Conservation (phyloP, 1,139 yeast species). For the Hemisphaericaspora xylofermentans region DNA sequence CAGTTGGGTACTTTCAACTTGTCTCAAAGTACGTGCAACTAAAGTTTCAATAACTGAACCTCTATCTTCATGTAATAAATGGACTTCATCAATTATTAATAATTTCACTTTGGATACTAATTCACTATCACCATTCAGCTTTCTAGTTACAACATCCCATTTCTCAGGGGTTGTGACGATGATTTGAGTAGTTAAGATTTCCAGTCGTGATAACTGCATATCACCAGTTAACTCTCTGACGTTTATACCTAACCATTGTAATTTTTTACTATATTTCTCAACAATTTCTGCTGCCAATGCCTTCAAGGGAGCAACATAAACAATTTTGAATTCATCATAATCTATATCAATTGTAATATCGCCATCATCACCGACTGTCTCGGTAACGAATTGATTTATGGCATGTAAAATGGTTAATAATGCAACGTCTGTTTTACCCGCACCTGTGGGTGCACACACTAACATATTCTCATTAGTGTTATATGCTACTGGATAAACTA, state of each 20-base stretch:
- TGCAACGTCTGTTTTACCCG: slow-evolving; percentile 98
- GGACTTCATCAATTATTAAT: slow-evolving; percentile 93
- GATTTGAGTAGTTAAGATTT: slow-evolving; percentile 80
- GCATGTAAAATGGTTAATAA: slow-evolving; percentile 77
- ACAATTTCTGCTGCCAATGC: slow-evolving; percentile 98
- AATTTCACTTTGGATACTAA: slow-evolving; percentile 81
- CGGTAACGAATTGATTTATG: slow-evolving; percentile 65
- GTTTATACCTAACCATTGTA: slow-evolving; percentile 79
- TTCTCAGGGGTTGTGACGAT: slow-evolving; percentile 97
- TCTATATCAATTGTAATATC: slow-evolving; percentile 59
- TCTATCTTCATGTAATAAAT: slow-evolving; percentile 92
- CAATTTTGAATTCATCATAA: slow-evolving; percentile 81
- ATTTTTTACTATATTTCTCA: slow-evolving; percentile 76
- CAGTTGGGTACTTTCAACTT: slow-evolving; percentile 89
- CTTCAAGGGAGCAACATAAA: slow-evolving; percentile 94
- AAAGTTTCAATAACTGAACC: slow-evolving; percentile 96
- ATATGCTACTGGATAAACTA: slow-evolving; percentile 90
- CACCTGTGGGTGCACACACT: slow-evolving; percentile 99
- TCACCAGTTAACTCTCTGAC: slow-evolving; percentile 96
- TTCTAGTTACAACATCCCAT: slow-evolving; percentile 98
- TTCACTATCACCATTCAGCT: slow-evolving; percentile 81
- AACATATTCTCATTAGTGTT: slow-evolving; percentile 93
- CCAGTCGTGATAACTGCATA: slow-evolving; percentile 87
- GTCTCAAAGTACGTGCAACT: slow-evolving; percentile 92
- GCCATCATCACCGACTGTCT: slow-evolving; percentile 46